phyloP scores from a whole-genome alignment of 768 basidiomycete species.

The Phylloporus rhodoxanthus region DNA sequence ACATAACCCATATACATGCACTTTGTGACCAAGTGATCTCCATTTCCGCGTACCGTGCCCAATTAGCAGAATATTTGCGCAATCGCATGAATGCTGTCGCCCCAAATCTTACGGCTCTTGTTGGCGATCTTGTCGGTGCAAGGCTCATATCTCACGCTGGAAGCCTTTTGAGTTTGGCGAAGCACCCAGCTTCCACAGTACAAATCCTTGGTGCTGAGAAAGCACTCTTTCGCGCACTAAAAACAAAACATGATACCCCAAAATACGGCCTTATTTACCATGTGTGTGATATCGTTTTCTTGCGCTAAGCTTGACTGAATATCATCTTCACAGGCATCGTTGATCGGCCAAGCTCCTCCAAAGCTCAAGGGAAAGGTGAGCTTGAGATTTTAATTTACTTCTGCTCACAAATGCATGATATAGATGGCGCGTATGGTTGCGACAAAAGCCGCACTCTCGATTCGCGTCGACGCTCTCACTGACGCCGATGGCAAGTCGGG shows the following conservation, averaged over 20 bases:
- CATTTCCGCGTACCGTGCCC: slow-evolving; percentile 89
- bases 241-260: slow-evolving; percentile 90
- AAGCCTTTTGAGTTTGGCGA: slow-evolving; percentile 61
- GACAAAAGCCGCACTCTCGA: slow-evolving; percentile 94
- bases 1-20: slow-evolving; percentile 94
- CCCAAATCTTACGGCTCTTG: slow-evolving; percentile 86
- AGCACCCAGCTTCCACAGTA: slow-evolving; percentile 74
- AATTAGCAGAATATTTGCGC: slow-evolving; percentile 92
- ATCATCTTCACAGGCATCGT: slow-evolving; percentile 58
- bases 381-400: not conserved
- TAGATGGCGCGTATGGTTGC: slow-evolving; percentile 99
- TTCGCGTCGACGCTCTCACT: slow-evolving; percentile 95
- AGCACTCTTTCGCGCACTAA: slow-evolving; percentile 68
- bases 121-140: slow-evolving; percentile 74
- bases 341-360: slow-evolving; percentile 94
- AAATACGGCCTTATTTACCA: slow-evolving; percentile 99
- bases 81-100: slow-evolving; percentile 99
- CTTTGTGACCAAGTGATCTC: slow-evolving; percentile 98
- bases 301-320: slow-evolving; percentile 1
- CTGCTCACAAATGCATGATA: slow-evolving; percentile 1
- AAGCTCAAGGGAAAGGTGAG: slow-evolving; percentile 94
- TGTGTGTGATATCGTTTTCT: slow-evolving; percentile 39
- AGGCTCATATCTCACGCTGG: slow-evolving; percentile 71
- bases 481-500: slow-evolving; percentile 89
- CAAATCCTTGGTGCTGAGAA: slow-evolving; percentile 77